Evolutionary conservation across 2,329 filamentous ascomycete genomes (phyloP).

Genomic region (Aspergillus oerlinghausenensis): DNA sequence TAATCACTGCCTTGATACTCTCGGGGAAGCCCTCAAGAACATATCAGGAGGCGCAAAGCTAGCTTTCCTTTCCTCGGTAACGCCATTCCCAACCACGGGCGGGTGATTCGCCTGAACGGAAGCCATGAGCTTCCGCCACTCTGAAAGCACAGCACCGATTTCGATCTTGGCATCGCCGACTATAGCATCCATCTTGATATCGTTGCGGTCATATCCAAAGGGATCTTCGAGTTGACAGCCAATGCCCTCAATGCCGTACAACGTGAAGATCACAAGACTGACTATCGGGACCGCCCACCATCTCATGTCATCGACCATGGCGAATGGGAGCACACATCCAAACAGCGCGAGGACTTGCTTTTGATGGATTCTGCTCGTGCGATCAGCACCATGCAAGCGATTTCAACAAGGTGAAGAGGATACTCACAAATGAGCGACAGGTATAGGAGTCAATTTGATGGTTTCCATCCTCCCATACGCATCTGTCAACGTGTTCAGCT

Average conservation of each 20-base stretch:
- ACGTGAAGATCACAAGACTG: slow-evolving; percentile 57
- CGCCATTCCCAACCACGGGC: slow-evolving; percentile 1
- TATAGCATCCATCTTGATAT: slow-evolving; percentile 65
- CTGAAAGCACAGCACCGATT: slow-evolving; percentile 53
- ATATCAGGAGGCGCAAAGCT: slow-evolving; percentile 26
- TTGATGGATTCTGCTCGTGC: slow-evolving; percentile 52
- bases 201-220: slow-evolving; percentile 61
- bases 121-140: slow-evolving; percentile 47
- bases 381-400: neutral
- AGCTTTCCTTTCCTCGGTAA: slow-evolving; percentile 4
- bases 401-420: neutral
- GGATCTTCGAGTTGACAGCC: slow-evolving; percentile 62
- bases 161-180: slow-evolving; percentile 58
- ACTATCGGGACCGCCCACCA: slow-evolving; percentile 61
- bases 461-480: slow-evolving; percentile 63
- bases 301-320: slow-evolving; percentile 58
- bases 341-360: slow-evolving; percentile 61
- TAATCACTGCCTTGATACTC: slow-evolving; percentile 5
- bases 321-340: slow-evolving; percentile 57
- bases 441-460: slow-evolving; percentile 60
- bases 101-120: slow-evolving; percentile 13
- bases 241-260: slow-evolving; percentile 62
- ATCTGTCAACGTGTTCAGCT: slow-evolving; percentile 53
- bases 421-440: slow-evolving; percentile 54
- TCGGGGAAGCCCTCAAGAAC: slow-evolving; percentile 22